Conservation (phyloP, 1,284 basidiomycete genomes). For the Malassezia furfur region DNA sequence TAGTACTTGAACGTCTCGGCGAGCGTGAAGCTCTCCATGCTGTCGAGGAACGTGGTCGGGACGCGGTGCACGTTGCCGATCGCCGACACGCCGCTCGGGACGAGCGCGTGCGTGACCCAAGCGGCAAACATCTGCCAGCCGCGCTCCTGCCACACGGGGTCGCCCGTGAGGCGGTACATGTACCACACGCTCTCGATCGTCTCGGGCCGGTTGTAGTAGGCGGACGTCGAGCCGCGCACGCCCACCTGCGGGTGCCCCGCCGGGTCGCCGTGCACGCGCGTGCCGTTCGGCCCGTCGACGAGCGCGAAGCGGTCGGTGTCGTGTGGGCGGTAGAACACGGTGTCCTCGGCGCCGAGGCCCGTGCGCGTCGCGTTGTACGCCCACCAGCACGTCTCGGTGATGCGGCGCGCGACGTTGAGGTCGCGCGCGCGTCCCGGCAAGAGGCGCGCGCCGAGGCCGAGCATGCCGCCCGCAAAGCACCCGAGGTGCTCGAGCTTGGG, state of each 20-base stretch:
- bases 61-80: constrained; percentile 49
- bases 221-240: constrained; percentile 22
- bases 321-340: constrained; percentile 29
- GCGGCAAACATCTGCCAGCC: constrained; percentile 57
- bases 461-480: constrained; percentile 56
- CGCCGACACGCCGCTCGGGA: constrained; percentile 49
- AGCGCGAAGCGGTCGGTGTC: constrained; percentile 33
- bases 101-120: constrained; percentile 52
- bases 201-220: constrained; percentile 51
- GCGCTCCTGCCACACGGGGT: constrained; percentile 53
- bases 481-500: constrained; percentile 49
- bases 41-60: constrained; percentile 44
- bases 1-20: constrained; percentile 54
- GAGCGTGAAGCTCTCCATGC: constrained; percentile 54
- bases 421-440: constrained; percentile 49
- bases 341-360: constrained; percentile 43
- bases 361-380: constrained; percentile 46
- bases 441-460: constrained; percentile 53
- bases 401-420: constrained; percentile 47
- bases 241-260: constrained; percentile 40
- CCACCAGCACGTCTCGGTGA: constrained; percentile 55
- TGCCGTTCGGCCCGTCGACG: constrained; percentile 22
- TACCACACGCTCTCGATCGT: constrained; percentile 55
- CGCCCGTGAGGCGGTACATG: constrained; percentile 55
- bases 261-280: constrained; percentile 22